Evolutionary conservation across 371 early-diverging fungal genomes (phyloP).

Genomic region (Coemansia sp.): DNA sequence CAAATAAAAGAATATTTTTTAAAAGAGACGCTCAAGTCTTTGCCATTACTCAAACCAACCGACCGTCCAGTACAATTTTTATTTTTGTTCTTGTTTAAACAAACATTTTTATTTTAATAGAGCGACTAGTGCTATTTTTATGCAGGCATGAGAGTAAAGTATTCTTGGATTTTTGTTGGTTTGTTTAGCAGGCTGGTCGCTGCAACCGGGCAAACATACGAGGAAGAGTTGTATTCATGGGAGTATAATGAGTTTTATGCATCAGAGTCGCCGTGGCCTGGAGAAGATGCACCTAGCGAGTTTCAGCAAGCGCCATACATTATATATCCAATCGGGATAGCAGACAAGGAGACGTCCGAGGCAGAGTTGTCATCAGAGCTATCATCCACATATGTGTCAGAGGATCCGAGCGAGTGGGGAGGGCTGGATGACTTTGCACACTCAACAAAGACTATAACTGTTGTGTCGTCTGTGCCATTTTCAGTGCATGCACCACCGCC

Average conservation of each 20-base stretch:
- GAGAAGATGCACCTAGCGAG: too few species aligned
- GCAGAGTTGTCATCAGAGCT: not conserved
- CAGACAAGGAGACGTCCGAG: conserved; percentile 10
- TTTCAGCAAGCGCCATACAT: not conserved
- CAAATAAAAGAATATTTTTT: not conserved
- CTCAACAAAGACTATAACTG: too few species aligned
- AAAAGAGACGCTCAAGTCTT: not conserved
- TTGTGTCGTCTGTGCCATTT: too few species aligned
- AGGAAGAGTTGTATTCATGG: not conserved
- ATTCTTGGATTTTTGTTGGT: not conserved
- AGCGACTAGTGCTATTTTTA: not conserved
- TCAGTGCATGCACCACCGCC: too few species aligned
- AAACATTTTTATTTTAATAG: not conserved
- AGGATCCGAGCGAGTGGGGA: not conserved
- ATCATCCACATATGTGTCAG: not conserved
- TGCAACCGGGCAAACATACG: not conserved
- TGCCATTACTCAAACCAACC: not conserved
- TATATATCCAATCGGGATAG: conserved; percentile 5
- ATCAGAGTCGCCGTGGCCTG: too few species aligned
- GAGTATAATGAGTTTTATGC: not conserved
- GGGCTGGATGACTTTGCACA: too few species aligned
- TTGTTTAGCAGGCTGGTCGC: not conserved
- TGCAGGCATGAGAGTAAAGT: not conserved
- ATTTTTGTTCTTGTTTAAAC: not conserved
- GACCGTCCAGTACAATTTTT: not conserved